Conservation (phyloP, 2,329 filamentous ascomycete genomes). For the Trichoderma aggressivum region DNA sequence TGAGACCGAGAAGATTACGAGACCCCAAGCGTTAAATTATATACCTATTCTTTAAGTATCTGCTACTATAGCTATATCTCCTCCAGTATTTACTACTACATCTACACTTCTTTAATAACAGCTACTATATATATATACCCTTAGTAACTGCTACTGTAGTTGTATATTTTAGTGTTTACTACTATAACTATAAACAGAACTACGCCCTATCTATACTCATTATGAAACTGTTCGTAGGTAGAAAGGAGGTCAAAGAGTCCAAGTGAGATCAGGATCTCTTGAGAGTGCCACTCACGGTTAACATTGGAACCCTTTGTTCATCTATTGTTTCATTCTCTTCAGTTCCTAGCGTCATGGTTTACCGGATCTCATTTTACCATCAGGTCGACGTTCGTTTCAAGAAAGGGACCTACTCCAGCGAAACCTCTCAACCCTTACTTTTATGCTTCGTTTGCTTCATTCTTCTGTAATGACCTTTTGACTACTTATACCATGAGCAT, state of each 20-base stretch:
- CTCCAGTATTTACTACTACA: no score
- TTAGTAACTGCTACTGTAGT: no score
- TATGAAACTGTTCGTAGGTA: neutral
- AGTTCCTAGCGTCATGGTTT: neutral
- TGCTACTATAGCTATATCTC: no score
- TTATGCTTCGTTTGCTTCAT: neutral
- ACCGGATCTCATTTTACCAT: neutral
- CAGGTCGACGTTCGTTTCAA: neutral
- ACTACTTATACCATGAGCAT: neutral
- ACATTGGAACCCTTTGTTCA: neutral
- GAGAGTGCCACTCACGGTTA: neutral
- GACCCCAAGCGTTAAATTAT: no score
- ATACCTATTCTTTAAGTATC: no score
- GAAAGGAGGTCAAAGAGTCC: neutral
- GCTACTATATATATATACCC: no score
- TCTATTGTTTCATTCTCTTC: neutral
- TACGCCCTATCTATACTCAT: neutral
- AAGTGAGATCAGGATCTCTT: neutral
- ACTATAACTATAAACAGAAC: neutral
- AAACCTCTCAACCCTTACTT: neutral
- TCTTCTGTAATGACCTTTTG: neutral
- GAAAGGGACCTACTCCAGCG: rapidly evolving
- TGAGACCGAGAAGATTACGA: no score
- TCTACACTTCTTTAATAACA: no score
- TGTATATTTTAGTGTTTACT: no score